phyloP scores from a whole-genome alignment of 106 monocot species.

The Agapanthus africanus region DNA sequence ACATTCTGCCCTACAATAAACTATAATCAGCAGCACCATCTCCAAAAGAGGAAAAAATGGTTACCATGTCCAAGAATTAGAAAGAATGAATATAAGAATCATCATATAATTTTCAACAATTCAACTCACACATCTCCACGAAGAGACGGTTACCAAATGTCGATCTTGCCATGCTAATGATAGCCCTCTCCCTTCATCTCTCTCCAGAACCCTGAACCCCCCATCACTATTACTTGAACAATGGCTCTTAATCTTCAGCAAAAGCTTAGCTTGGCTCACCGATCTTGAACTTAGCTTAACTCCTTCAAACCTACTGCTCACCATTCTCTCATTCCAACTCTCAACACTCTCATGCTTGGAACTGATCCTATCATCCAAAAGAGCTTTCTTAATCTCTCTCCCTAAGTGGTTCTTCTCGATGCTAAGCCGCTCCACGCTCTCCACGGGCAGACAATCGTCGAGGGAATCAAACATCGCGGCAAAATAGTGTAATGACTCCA shows the following conservation, averaged over 20 bases:
- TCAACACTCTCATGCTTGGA: conserved; percentile 14
- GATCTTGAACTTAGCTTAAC: conserved; percentile 41
- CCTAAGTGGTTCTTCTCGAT: conserved; percentile 55
- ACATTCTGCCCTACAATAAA: background rate
- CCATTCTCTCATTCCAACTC: conserved; percentile 42
- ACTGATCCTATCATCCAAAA: background rate
- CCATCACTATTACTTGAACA: conserved; percentile 8
- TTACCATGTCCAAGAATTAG: too few relatives aligned
- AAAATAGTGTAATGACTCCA: conserved; percentile 38
- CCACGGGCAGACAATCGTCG: conserved; percentile 38
- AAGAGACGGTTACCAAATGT: conserved; percentile 26
- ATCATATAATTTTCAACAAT: background rate
- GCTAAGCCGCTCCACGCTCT: conserved; percentile 39
- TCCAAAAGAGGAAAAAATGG: too few relatives aligned
- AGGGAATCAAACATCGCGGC: conserved; percentile 50
- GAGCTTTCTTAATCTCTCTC: conserved; percentile 30
- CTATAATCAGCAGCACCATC: background rate
- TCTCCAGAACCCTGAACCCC: conserved; percentile 28
- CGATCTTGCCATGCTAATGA: conserved; percentile 37
- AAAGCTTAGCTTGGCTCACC: conserved; percentile 55
- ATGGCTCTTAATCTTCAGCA: conserved; percentile 53
- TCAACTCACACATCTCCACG: conserved; percentile 20
- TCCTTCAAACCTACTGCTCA: conserved; percentile 18
- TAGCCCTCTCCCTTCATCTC: conserved; percentile 33
- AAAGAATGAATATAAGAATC: too few relatives aligned